Conservation (phyloP, 2,329 filamentous ascomycete genomes). For the Eutypella sp. region DNA sequence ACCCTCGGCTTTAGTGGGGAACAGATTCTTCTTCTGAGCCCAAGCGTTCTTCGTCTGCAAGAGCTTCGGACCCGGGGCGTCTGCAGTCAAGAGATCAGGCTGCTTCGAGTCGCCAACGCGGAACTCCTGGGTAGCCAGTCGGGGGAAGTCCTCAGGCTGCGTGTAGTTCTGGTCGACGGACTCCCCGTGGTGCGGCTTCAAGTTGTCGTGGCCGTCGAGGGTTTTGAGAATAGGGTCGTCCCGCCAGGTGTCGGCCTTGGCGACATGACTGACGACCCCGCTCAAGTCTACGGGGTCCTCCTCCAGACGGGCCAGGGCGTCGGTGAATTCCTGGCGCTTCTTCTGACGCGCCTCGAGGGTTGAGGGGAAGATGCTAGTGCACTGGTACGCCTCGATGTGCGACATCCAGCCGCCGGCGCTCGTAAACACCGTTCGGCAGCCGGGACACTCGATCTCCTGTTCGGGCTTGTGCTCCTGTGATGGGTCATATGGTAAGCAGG, state of each 20-base stretch:
- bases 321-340: constrained; percentile 32
- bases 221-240: constrained; percentile 9
- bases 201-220: background rate
- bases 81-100: constrained; percentile 12
- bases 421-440: constrained; percentile 35
- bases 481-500: constrained; percentile 4
- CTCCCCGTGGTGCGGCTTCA: background rate
- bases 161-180: constrained; percentile 4
- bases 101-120: constrained; percentile 15
- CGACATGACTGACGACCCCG: constrained; percentile 1
- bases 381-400: constrained; percentile 42
- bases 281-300: constrained; percentile 10
- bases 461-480: constrained; percentile 33
- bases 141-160: constrained; percentile 10
- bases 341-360: constrained; percentile 31
- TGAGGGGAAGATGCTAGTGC: constrained; percentile 28
- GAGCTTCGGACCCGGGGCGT: constrained; percentile 3
- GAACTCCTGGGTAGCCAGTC: constrained; percentile 7
- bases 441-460: constrained; percentile 42
- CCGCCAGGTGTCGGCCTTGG: background rate
- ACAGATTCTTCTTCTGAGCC: constrained; percentile 21
- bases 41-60: constrained; percentile 14
- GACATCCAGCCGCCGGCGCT: constrained; percentile 33
- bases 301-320: constrained; percentile 20
- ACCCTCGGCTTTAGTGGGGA: constrained; percentile 12